A percentile compares a stretch with the other conserved stretches of the same genome.
These are phyloP conservation scores for Epithele typhae DNA, from an alignment of 768 basidiomycete genomes.

Conservation along the genomic window DNA sequence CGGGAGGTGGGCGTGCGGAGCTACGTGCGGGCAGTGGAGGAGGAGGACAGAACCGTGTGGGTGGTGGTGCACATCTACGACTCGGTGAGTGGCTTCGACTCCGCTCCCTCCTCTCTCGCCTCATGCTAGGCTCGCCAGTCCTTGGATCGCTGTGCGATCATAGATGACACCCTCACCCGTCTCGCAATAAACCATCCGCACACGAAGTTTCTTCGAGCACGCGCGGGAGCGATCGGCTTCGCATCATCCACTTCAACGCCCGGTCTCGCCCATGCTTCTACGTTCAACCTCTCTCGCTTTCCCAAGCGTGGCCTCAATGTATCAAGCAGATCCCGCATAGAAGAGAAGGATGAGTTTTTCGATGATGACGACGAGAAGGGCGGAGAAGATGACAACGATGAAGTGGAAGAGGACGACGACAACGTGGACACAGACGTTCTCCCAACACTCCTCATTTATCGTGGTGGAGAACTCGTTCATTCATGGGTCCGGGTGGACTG, in stretches of 20 bases:
- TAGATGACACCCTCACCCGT: constrained; percentile 64
- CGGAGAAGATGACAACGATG: constrained; percentile 33
- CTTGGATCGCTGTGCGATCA: constrained; percentile 63
- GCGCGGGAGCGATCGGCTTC: constrained; percentile 75
- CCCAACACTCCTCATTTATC: constrained; percentile 75
- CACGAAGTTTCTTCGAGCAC: constrained; percentile 78
- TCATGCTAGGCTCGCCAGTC: constrained; percentile 39
- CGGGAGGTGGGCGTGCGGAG: constrained; percentile 74
- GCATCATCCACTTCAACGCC: constrained; percentile 34
- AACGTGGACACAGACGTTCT: constrained; percentile 75
- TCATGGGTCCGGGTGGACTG: constrained; percentile 88
- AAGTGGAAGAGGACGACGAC: constrained; percentile 43
- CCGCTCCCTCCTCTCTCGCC: background rate
- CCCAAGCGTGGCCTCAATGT: constrained; percentile 18
- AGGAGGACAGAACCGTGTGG: constrained; percentile 69
- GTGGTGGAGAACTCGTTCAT: constrained; percentile 76
- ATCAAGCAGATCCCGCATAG: constrained; percentile 15
- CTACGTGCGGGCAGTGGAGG: constrained; percentile 75
- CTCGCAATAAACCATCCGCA: constrained; percentile 67
- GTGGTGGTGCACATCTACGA: constrained; percentile 87
- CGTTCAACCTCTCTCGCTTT: constrained; percentile 16
- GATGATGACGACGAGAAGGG: constrained; percentile 44
- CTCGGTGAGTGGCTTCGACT: constrained; percentile 45
- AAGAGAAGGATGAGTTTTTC: constrained; percentile 17
- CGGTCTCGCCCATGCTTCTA: constrained; percentile 3